Evolutionary conservation across 345 rosid genomes (phyloP), one percentile per base, ranked within the genome.

Genomic region (Salix caprea): DNA sequence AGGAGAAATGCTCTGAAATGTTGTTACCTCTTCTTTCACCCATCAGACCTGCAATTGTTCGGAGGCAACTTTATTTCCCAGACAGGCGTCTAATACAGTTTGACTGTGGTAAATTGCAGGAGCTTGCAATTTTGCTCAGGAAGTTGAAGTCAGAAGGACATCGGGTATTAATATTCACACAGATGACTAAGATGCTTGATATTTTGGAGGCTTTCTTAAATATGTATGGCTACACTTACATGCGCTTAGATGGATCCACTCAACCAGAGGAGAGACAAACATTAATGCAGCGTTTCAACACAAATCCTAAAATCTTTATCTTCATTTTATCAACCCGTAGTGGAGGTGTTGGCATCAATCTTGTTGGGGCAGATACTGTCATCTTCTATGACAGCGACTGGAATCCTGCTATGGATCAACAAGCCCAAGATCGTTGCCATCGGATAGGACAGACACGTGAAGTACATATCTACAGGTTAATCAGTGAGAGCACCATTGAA

Each of bases 341-440:
- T 81, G 99, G 99, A 62, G 99, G 99, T 26, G 98, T 96, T 79
- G 99, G 98, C 80, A 92, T 96, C 75, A 96, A 96, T 84, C 93
- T 96, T 82, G 97, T 96, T 64, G 99, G 99, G 72, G 99, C 99
- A 67, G 99, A 96, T 88, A 96, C 99, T 18, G 99, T 96, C 70
- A 96, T 96, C 66, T 96, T 96, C 79, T 96, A 96, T 87, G 99
- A 96, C 82, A 96, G 99, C 65, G 99, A 96, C 86, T 96, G 99
- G 99, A 96, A 96, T 86, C 99, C 99, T 40, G 99, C 99, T 37
- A 96, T 96, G 99, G 99, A 96, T 86, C 98, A 94, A 81, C 99
- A 96, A 90, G 99, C 99, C 76, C 99, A 96, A 90, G 99, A 96
- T 87, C 99, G 98, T 71, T 96, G 99, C 85, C 99, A 96, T 86